A percentile compares a stretch with the other conserved stretches of the same genome.
These are phyloP conservation scores for Gastrolobium villosum DNA, from an alignment of 306 rosid genomes.

Conservation along the genomic window DNA sequence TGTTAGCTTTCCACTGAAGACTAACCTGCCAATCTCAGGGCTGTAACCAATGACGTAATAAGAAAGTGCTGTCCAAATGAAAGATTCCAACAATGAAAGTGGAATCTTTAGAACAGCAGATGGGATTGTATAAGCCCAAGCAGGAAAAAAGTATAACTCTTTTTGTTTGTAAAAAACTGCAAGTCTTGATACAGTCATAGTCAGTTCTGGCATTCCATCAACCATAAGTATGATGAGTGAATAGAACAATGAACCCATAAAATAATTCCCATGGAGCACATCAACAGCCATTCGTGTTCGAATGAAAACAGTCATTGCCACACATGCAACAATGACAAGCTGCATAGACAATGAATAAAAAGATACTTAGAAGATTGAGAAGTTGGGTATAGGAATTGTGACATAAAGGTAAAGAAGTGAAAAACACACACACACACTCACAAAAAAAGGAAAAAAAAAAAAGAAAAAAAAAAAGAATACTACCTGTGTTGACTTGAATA, in stretches of 20 bases:
- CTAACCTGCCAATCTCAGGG: constrained; percentile 67
- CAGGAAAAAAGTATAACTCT: constrained; percentile 64
- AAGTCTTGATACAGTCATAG: constrained; percentile 66
- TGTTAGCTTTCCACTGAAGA: constrained; percentile 1
- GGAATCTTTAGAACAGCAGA: constrained; percentile 65
- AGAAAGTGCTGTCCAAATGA: constrained; percentile 66
- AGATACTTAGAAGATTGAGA: constrained; percentile 26
- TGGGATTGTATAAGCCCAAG: constrained; percentile 70
- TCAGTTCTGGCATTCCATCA: constrained; percentile 60
- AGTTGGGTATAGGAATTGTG: constrained; percentile 22
- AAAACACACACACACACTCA: too few species aligned
- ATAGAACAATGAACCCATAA: constrained; percentile 66
- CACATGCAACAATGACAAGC: constrained; percentile 58
- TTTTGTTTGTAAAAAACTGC: constrained; percentile 66
- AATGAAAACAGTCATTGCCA: constrained; percentile 69
- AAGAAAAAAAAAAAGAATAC: not conserved
- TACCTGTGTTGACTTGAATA: constrained; percentile 75
- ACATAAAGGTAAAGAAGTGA: not conserved
- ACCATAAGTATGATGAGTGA: constrained; percentile 56
- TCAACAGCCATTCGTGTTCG: constrained; percentile 62
- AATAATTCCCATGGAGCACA: constrained; percentile 51
- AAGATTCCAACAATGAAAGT: constrained; percentile 62
- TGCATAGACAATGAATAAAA: constrained; percentile 45
- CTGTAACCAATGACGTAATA: constrained; percentile 72
- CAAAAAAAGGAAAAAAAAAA: too few species aligned